These are phyloP conservation scores for Desmodesmus armatus DNA, from an alignment of 139 green algal species.

Conservation along the genomic window DNA sequence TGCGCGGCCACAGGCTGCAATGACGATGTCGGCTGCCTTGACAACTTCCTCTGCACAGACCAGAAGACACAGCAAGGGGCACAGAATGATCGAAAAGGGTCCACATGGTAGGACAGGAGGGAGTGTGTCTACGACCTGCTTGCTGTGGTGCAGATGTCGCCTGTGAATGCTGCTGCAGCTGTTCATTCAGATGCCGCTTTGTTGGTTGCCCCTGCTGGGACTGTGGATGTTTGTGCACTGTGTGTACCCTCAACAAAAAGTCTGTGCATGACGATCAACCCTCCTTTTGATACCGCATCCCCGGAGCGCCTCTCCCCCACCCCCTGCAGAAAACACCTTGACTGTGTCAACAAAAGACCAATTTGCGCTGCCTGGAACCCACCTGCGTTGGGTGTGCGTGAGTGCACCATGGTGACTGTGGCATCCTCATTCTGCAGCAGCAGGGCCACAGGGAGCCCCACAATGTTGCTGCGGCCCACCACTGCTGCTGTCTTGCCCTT, in stretches of 20 bases:
- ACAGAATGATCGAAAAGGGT: background rate
- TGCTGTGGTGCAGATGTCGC: too few relatives aligned
- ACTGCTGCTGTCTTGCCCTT: slow-evolving; percentile 85
- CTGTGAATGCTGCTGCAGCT: background rate
- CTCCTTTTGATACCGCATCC: background rate
- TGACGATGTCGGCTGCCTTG: slow-evolving; percentile 9
- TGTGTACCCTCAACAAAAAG: too few relatives aligned
- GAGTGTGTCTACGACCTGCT: too few relatives aligned
- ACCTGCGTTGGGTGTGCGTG: slow-evolving; percentile 54
- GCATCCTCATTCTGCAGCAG: slow-evolving; percentile 80
- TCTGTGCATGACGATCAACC: background rate
- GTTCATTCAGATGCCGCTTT: background rate
- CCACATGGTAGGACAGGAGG: too few relatives aligned
- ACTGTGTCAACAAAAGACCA: too few relatives aligned
- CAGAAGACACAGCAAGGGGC: background rate
- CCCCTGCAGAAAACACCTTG: slow-evolving; percentile 93
- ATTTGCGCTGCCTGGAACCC: slow-evolving; percentile 62
- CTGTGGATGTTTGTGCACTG: too few relatives aligned
- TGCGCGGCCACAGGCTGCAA: slow-evolving; percentile 17
- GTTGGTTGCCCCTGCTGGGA: too few relatives aligned
- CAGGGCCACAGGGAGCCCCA: slow-evolving; percentile 91
- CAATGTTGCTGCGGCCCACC: slow-evolving; percentile 94
- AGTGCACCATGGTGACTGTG: slow-evolving; percentile 84
- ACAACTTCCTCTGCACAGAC: slow-evolving; percentile 51
- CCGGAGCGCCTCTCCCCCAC: slow-evolving; percentile 82